Percentiles rank a stretch among this genome's conserved stretches.
These are phyloP conservation scores for Acacia crassicarpa DNA, from an alignment of 306 rosid species.

Conservation along the genomic window DNA sequence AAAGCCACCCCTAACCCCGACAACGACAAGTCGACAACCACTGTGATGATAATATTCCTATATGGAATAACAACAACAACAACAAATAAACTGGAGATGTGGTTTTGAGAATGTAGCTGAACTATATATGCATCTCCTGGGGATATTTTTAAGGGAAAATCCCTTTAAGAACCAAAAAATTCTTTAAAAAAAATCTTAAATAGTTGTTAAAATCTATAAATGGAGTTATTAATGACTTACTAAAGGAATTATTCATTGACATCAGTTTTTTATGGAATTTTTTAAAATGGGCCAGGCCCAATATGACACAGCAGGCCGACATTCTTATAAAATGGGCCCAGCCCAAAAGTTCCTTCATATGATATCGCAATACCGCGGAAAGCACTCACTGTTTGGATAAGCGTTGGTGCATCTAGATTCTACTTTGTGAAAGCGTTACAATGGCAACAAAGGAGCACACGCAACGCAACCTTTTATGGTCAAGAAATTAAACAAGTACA, in stretches of 20 bases:
- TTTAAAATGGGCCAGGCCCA: too few relatives aligned
- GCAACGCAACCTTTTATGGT: not conserved
- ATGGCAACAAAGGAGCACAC: not conserved
- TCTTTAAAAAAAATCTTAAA: too few relatives aligned
- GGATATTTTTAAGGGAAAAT: not conserved
- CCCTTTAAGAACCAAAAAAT: too few relatives aligned
- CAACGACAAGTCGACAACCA: not conserved
- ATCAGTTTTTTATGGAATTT: too few relatives aligned
- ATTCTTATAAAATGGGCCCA: not conserved
- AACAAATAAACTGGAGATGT: not conserved
- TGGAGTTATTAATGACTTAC: too few relatives aligned
- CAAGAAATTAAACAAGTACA: not conserved
- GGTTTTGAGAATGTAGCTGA: not conserved
- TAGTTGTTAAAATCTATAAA: too few relatives aligned
- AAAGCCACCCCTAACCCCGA: not conserved
- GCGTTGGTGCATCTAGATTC: not conserved
- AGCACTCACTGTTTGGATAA: not conserved
- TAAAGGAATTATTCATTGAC: too few relatives aligned
- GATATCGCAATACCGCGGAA: not conserved
- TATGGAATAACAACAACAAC: not conserved
- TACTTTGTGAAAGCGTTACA: not conserved
- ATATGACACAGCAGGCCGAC: not conserved
- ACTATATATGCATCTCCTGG: too few relatives aligned
- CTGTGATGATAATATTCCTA: not conserved
- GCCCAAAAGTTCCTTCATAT: not conserved